Conservation (phyloP, 2,329 filamentous ascomycete species). For the Epichloe festucae region DNA sequence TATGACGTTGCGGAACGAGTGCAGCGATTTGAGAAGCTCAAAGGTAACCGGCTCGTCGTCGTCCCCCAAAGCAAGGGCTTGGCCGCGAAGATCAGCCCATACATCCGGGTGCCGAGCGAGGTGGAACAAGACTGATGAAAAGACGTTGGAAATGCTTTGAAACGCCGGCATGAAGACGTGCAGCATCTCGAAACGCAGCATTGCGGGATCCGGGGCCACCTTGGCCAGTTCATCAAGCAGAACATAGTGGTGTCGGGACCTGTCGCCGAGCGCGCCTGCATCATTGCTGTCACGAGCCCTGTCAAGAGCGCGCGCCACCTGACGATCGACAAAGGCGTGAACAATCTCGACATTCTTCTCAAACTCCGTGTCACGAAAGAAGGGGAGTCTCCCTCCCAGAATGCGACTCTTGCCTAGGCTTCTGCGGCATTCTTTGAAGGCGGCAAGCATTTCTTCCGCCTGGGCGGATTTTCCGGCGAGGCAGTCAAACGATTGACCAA, state of each 20-base stretch:
- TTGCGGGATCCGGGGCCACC: not conserved
- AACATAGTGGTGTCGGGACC: not conserved
- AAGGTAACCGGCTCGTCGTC: not conserved
- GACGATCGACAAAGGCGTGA: conserved; percentile 2
- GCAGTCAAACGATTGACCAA: conserved; percentile 2
- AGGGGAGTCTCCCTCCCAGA: not conserved
- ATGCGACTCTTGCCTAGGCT: conserved; percentile 1
- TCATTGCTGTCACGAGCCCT: not conserved
- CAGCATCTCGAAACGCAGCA: conserved; percentile 1
- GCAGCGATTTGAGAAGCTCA: conserved; percentile 1
- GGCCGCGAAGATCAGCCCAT: not conserved
- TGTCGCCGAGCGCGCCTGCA: not conserved
- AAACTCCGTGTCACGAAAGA: not conserved
- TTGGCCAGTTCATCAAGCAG: conserved; percentile 3
- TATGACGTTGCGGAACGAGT: not conserved
- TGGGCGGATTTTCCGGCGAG: not conserved
- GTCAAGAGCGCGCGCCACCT: not conserved
- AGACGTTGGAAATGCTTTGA: not conserved
- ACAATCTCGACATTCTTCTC: conserved; percentile 1
- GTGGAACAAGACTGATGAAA: not conserved
- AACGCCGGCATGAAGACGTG: conserved; percentile 2
- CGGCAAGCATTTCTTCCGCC: not conserved
- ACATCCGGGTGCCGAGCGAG: not conserved
- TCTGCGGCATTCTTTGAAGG: not conserved
- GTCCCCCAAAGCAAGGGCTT: not conserved